Evolutionary conservation across 768 basidiomycete species (phyloP).

Genomic region (Tylopilus intermedius): DNA sequence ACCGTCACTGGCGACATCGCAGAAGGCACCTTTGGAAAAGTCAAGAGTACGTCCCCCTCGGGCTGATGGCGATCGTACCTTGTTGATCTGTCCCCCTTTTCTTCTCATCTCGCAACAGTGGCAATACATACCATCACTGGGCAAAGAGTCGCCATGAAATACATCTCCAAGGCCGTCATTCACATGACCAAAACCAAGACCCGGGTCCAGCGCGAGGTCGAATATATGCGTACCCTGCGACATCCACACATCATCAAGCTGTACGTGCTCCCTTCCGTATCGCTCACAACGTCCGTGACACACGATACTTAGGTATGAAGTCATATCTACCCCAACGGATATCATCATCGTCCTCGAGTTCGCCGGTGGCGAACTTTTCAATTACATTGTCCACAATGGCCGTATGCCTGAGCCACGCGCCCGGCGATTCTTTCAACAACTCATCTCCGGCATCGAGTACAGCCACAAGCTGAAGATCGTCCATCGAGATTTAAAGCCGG

Average conservation of each 20-base stretch:
- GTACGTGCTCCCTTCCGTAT: conserved; percentile 40
- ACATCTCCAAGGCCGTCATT: conserved; percentile 91
- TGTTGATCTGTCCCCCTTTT: conserved; percentile 12
- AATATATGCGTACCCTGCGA: conserved; percentile 89
- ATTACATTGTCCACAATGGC: conserved; percentile 94
- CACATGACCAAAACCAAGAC: conserved; percentile 87
- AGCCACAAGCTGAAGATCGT: conserved; percentile 96
- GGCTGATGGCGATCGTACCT: conserved; percentile 13
- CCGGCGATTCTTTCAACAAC: conserved; percentile 95
- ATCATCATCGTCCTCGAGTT: conserved; percentile 99
- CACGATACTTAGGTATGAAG: conserved; percentile 56
- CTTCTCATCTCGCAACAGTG: conserved; percentile 46
- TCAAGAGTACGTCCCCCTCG: conserved; percentile 74
- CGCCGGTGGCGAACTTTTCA: conserved; percentile 94
- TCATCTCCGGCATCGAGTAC: conserved; percentile 94
- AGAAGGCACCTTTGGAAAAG: conserved; percentile 97
- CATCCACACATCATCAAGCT: conserved; percentile 98
- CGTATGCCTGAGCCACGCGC: conserved; percentile 85
- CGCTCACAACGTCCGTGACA: not conserved
- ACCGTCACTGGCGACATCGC: conserved; percentile 84
- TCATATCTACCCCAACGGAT: conserved; percentile 89
- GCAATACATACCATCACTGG: conserved; percentile 92
- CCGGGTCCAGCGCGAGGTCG: conserved; percentile 90
- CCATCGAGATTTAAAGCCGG: conserved; percentile 96
- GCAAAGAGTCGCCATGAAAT: conserved; percentile 96